Base-by-base conservation (phyloP, 2,329 filamentous ascomycete genomes). In the Nectriaceae sp. region DNA sequence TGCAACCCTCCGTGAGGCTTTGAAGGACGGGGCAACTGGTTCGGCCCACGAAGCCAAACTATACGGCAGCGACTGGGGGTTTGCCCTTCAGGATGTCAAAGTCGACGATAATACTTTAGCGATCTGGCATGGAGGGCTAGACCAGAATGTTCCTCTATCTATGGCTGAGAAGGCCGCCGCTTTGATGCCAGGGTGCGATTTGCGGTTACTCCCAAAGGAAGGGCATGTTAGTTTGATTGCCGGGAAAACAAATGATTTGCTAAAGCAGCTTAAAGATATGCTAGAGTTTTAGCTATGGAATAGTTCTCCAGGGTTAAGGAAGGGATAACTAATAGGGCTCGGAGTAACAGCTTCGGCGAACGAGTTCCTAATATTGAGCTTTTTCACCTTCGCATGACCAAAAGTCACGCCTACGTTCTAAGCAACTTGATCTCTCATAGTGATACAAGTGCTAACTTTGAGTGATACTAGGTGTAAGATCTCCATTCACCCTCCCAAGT, bases 1-100 rank as follows among this genome's bases (percentile, higher is more conserved):
- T 2, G 40, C 29, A 4, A 48, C 37, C 29, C 16, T 48, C 15
- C 42, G 53, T 11, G 53, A 50, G 16, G 50, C 50, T 1, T 15
- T 55, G 33, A 47, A 48, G 16, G 36, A 47, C 3, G 48, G 51
- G 3, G 45, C 47, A 16, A 21, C 24, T 5, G 48, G 47, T 5
- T 44, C 48, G 11, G 48, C 44, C 10, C 40, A 44, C 13, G 51
- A 54, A n/a, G 44, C 40, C 5, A 52, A 41, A 11, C 38, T 59
- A 15, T 53, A 47, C 3, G 51, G 46, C 8, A 48, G 50, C 6
- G 40, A 49, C 8, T 60, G 57, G 57, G 54, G 55, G 1, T 55
- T 60, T 35, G 19, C 42, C 5, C 21, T 58, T 3, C 43, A 49
- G 11, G 55, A 60, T 10, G 31, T 54, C 15, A 47, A 46, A n/a